These are phyloP conservation scores for Cladosporium colombiae DNA, from an alignment of 2,329 filamentous ascomycete species.

Conservation along the genomic window DNA sequence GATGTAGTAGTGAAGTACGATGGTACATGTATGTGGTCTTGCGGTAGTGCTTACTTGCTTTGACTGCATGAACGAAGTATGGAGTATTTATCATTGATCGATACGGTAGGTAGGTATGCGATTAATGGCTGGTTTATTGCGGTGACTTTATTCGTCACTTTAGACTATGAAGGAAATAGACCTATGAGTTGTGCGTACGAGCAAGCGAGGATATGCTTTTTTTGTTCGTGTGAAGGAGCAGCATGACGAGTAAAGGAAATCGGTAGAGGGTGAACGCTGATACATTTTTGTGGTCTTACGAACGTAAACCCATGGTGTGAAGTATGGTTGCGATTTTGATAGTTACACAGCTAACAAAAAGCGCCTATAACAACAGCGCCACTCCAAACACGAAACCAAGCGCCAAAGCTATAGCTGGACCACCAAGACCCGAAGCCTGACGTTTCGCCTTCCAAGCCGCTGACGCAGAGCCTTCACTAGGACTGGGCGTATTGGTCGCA, in stretches of 20 bases:
- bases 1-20: neutral
- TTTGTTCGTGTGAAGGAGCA: neutral
- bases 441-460: neutral
- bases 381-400: constrained; percentile 11
- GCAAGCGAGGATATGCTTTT: neutral
- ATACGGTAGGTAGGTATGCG: neutral
- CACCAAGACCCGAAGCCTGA: neutral
- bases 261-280: neutral
- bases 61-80: neutral
- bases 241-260: neutral
- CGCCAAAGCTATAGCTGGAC: neutral
- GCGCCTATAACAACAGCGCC: constrained; percentile 8
- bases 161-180: neutral
- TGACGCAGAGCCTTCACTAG: constrained; percentile 23
- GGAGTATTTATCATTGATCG: neutral
- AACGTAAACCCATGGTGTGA: neutral
- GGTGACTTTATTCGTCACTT: no score
- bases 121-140: neutral
- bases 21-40: neutral
- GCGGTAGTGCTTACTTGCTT: neutral
- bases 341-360: neutral
- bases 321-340: neutral
- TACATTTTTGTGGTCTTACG: neutral
- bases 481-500: constrained; percentile 40
- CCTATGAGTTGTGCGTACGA: neutral